Evolutionary conservation across 164 flowering plant species (phyloP), one percentile per base, ranked within the genome.

Genomic region (Vitis rupestris): DNA sequence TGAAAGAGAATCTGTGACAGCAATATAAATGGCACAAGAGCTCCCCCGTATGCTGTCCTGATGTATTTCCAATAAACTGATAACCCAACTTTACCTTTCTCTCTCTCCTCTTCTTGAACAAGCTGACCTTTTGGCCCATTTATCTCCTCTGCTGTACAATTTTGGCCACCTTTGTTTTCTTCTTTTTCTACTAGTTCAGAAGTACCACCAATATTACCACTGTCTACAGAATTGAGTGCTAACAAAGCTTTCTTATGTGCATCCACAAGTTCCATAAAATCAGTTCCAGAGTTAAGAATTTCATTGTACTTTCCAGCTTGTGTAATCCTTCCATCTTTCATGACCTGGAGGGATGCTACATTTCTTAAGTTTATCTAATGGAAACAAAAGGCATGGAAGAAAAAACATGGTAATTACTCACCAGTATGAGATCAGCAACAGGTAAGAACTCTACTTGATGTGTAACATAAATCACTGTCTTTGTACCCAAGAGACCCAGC

Each of bases 81-180:
- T 51, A 87, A 65, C 50, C 92, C 95, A 70, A 95, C 96, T 69
- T 66, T 81, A 1, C 99, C 99, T 80, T 88, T 91, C 85, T 91
- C 96, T 74, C 97, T 83, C 73, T 95, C 99, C 87, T 95, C 99
- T 78, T 95, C 97, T 79, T 91, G 88, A 61, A 92, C 87, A 69
- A 95, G 77, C 78, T 94, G 98, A 17, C 83, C 86, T 75, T 87
- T 82, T 27, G 69, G 71, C 65, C 59, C 85, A 4, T 23, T 78
- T 49, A 30, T 63, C 17, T 82, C 89, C 60, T 83, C 88, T 50
- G 53, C 67, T 74, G 78, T 80, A 58, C 71, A 74, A 69, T 67
- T 68, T 66, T 66, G 67, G 16, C 37, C 72, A 44, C 61, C 77
- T 57, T 61, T 59, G 27, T 78, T 75, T 56, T 79, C 82, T 57